phyloP scores from a whole-genome alignment of 2,329 filamentous ascomycete species.

The Cephalotrichum gorgonifer region DNA sequence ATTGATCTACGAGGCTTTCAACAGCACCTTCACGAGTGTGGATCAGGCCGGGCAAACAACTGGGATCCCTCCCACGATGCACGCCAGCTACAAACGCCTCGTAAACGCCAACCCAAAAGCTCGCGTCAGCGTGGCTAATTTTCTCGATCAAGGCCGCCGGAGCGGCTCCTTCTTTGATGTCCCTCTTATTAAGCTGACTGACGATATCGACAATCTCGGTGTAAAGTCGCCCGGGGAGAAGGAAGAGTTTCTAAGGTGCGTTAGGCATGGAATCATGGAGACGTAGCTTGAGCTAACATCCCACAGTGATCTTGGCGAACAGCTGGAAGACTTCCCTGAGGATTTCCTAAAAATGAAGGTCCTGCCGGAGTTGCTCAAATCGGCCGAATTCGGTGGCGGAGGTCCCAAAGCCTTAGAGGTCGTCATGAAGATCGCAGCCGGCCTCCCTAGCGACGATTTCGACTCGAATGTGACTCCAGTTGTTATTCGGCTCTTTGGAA shows the following conservation, averaged over 20 bases:
- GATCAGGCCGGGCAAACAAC: slow-evolving; percentile 83
- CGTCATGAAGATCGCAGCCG: slow-evolving; percentile 83
- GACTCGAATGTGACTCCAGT: slow-evolving; percentile 75
- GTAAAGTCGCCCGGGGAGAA: slow-evolving; percentile 78
- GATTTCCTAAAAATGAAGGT: slow-evolving; percentile 98
- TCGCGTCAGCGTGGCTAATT: slow-evolving; percentile 71
- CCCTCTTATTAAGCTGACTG: slow-evolving; percentile 80
- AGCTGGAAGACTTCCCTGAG: slow-evolving; percentile 90
- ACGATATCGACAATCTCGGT: slow-evolving; percentile 86
- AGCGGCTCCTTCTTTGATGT: slow-evolving; percentile 85
- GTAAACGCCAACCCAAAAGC: slow-evolving; percentile 84
- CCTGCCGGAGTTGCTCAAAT: slow-evolving; percentile 90
- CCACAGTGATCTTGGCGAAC: slow-evolving; percentile 61
- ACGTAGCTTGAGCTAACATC: slow-evolving; percentile 17
- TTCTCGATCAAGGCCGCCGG: slow-evolving; percentile 80
- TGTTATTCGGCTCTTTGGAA: slow-evolving; percentile 76
- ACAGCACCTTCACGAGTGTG: slow-evolving; percentile 63
- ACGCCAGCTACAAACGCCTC: slow-evolving; percentile 80
- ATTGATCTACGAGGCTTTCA: slow-evolving; percentile 84
- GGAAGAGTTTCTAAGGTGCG: slow-evolving; percentile 67
- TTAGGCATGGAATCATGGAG: slow-evolving; percentile 13
- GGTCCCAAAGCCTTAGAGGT: slow-evolving; percentile 83
- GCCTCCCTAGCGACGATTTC: slow-evolving; percentile 84
- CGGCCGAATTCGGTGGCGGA: slow-evolving; percentile 94
- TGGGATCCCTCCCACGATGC: slow-evolving; percentile 78